Percentiles rank a stretch among this genome's conserved stretches.
Conservation (phyloP, 495 filamentous ascomycete species). For the Geoglossum glabrum region DNA sequence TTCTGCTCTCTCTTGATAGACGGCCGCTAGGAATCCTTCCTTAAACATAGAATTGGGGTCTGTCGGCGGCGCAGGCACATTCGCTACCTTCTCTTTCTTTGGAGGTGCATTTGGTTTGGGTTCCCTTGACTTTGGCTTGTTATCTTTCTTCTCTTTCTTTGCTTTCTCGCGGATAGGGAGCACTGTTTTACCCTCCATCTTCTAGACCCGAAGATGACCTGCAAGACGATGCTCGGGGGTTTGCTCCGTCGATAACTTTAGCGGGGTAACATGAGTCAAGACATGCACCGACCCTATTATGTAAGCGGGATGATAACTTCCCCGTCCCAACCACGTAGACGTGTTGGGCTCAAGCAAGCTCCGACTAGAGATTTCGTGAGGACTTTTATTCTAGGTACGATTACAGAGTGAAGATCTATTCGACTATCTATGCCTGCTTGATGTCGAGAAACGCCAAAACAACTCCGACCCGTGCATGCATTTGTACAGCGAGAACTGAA, state of each 20-base stretch:
- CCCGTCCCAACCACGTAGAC: not conserved
- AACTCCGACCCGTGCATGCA: not conserved
- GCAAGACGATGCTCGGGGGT: not conserved
- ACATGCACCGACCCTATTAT: not conserved
- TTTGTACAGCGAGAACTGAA: not conserved
- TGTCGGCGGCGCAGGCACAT: conserved; percentile 19
- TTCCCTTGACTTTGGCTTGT: conserved; percentile 17
- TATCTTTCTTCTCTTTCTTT: conserved; percentile 3
- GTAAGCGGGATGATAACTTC: not conserved
- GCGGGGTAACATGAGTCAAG: not conserved
- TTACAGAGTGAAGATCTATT: conserved; percentile 1
- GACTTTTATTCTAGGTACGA: not conserved
- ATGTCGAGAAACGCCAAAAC: not conserved
- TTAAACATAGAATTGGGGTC: conserved; percentile 67
- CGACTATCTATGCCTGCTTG: not conserved
- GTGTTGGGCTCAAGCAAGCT: not conserved
- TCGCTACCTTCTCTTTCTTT: conserved; percentile 18
- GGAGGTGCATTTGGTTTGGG: conserved; percentile 21
- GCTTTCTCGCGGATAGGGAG: not conserved
- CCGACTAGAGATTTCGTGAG: not conserved
- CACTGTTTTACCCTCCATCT: not conserved
- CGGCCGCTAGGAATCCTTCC: conserved; percentile 60
- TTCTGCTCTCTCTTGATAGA: conserved; percentile 52
- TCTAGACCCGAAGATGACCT: not conserved
- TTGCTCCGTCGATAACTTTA: not conserved